Base-by-base conservation (phyloP, 2,329 filamentous ascomycete genomes). In the Rachicladosporium sp. region DNA sequence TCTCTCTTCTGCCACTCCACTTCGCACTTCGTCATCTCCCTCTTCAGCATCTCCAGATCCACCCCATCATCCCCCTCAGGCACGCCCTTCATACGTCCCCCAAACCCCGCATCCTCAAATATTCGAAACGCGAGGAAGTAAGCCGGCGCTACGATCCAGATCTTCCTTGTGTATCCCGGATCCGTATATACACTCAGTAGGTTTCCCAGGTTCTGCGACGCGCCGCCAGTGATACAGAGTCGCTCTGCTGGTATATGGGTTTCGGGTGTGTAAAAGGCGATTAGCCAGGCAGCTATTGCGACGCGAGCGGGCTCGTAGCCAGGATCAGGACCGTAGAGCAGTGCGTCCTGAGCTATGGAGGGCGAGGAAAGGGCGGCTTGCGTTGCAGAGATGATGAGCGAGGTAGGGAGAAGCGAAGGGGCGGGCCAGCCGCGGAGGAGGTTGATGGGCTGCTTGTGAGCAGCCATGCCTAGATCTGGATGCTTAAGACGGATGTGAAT, bases 81-180 rank as follows among this genome's bases (percentile, higher is more conserved):
- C 9, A 88, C 72, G 2, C 77, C 80, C 36, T 70, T 70, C 54
- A 93, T 55, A 29, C 77, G 73, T 3, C 71, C 72, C 4, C 67
- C 66, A 48, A 93, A 86, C 1, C 85, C 82, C 4, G 78, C 70
- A 60, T 95, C 88, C 42, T 82, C 78, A 53, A 94, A 87, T 41
- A 93, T 83, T n/a, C 79, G 71, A 53, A 82, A 87, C 0, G 79
- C 82, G n/a, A 93, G 68, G 60, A 85, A 82, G 56, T 93, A 94
- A 35, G 80, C 81, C 4, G 88, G 88, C 12, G 81, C 77, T 2
- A 87, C 76, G 60, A 88, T 73, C 82, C 84, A 94, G 7, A 93
- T 69, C 48, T 76, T 76, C 34, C 73, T 68, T 1, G 88, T 94
- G 53, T 78, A 80, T 2, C 68, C 61, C 1, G 84, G 82, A 57